Evolutionary conservation across 352 stramenopile genomes (phyloP).

Genomic region (Phytophthora crassamura): DNA sequence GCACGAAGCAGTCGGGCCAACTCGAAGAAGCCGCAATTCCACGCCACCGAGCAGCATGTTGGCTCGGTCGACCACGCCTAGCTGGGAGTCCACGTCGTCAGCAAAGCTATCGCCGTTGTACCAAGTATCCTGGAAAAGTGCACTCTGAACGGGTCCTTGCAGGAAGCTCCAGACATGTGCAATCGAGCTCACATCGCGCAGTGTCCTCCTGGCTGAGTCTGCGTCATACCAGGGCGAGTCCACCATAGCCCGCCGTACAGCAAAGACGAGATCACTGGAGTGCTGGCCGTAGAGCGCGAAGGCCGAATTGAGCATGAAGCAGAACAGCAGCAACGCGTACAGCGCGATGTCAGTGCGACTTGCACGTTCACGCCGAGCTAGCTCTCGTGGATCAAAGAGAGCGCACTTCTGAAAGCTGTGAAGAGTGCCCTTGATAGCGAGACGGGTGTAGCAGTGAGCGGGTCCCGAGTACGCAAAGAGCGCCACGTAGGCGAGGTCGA

Average conservation of each 20-base stretch:
- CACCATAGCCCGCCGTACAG: constrained; percentile 35
- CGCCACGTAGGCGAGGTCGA: constrained; percentile 76
- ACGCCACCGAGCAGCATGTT: constrained; percentile 70
- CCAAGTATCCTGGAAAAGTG: constrained; percentile 59
- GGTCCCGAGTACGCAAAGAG: constrained; percentile 70
- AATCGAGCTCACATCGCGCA: constrained; percentile 48
- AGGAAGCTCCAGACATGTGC: constrained; percentile 68
- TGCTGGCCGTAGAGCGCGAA: constrained; percentile 53
- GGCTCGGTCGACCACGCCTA: constrained; percentile 54
- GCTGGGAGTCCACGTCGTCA: constrained; percentile 52
- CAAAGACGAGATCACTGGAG: constrained; percentile 46
- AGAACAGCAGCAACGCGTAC: constrained; percentile 55
- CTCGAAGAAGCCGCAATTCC: constrained; percentile 58
- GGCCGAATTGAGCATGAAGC: constrained; percentile 51
- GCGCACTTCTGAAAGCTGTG: constrained; percentile 75
- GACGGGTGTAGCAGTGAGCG: constrained; percentile 68
- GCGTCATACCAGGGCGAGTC: constrained; percentile 24
- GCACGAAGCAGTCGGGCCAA: constrained; percentile 37
- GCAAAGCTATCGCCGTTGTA: constrained; percentile 66
- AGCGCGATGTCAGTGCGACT: constrained; percentile 49
- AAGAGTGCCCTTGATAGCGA: constrained; percentile 71
- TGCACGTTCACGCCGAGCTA: constrained; percentile 49
- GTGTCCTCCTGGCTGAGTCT: constrained; percentile 8
- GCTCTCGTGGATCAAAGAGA: constrained; percentile 60
- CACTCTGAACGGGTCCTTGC: constrained; percentile 41